Percentiles rank a stretch among this genome's conserved stretches.
These are phyloP conservation scores for Lyophyllum semitale DNA, from an alignment of 768 basidiomycete genomes.

Conservation along the genomic window DNA sequence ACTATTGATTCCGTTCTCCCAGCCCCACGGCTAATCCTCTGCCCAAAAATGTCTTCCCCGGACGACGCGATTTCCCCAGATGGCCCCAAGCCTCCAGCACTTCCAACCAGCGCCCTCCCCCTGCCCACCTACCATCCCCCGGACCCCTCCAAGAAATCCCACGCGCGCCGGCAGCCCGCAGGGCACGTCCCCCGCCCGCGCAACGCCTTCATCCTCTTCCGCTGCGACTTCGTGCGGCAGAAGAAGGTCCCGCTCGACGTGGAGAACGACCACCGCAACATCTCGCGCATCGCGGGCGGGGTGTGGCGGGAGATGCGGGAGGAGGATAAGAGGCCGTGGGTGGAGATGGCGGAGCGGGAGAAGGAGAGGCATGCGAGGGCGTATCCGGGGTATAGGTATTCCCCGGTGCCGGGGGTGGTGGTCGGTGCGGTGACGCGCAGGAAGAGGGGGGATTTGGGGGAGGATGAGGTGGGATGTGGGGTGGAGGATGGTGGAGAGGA, in stretches of 20 bases:
- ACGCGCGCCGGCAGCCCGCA: constrained; percentile 46
- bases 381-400: constrained; percentile 48
- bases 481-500: not conserved
- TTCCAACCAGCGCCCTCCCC: constrained; percentile 14
- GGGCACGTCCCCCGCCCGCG: constrained; percentile 71
- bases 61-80: not conserved
- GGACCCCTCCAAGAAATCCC: constrained; percentile 43
- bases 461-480: not conserved
- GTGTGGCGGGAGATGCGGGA: constrained; percentile 63
- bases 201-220: constrained; percentile 81
- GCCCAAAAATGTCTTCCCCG: not conserved
- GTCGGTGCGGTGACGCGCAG: not conserved
- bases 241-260: constrained; percentile 54
- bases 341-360: constrained; percentile 49
- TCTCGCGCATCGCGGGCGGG: constrained; percentile 65
- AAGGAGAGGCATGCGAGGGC: constrained; percentile 40
- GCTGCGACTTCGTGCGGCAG: constrained; percentile 71
- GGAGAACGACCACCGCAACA: constrained; percentile 68
- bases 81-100: too few relatives aligned
- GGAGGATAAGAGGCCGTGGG: constrained; percentile 49
- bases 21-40: not conserved
- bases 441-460: not conserved
- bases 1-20: not conserved
- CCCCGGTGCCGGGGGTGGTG: constrained; percentile 19
- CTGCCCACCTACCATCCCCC: constrained; percentile 24